phyloP scores from a whole-genome alignment of 768 basidiomycete species.

The Collybiopsis confluens region DNA sequence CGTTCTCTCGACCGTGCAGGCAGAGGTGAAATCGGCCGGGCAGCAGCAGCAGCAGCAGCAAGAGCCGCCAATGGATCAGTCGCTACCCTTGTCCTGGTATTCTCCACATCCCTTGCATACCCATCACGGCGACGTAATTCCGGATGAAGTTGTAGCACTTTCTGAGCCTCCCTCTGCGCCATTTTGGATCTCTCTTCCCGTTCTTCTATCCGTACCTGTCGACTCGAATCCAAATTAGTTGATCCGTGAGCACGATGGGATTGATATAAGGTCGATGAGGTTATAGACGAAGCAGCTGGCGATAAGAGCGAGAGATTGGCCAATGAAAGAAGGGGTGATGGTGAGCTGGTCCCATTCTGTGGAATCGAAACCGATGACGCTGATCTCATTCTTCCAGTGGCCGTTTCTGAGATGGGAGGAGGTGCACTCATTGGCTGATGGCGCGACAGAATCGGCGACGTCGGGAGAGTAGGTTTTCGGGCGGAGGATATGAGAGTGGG shows the following conservation, averaged over 20 bases:
- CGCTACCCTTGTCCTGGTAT: background rate
- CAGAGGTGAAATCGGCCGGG: slow-evolving; percentile 1
- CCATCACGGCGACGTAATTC: background rate
- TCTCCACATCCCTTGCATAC: background rate
- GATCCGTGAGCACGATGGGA: too few relatives aligned
- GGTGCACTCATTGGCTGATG: too few relatives aligned
- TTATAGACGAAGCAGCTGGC: background rate
- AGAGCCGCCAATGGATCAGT: slow-evolving; percentile 3
- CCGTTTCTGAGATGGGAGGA: too few relatives aligned
- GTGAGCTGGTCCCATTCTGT: background rate
- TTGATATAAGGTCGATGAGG: background rate
- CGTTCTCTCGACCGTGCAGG: background rate
- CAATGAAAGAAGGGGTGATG: background rate
- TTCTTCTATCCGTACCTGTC: too few relatives aligned
- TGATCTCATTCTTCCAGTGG: too few relatives aligned
- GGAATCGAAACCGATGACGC: too few relatives aligned
- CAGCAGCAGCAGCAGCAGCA: slow-evolving; percentile 5
- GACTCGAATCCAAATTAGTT: too few relatives aligned
- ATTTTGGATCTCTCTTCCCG: background rate
- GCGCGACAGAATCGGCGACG: too few relatives aligned
- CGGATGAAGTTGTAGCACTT: too few relatives aligned
- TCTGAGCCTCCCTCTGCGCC: background rate
- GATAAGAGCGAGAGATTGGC: background rate
- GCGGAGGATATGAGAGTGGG: too few relatives aligned
- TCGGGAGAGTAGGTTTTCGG: too few relatives aligned